These are phyloP conservation scores for Jamesozyma gamospora DNA, from an alignment of 805 yeast genomes.

Conservation along the genomic window DNA sequence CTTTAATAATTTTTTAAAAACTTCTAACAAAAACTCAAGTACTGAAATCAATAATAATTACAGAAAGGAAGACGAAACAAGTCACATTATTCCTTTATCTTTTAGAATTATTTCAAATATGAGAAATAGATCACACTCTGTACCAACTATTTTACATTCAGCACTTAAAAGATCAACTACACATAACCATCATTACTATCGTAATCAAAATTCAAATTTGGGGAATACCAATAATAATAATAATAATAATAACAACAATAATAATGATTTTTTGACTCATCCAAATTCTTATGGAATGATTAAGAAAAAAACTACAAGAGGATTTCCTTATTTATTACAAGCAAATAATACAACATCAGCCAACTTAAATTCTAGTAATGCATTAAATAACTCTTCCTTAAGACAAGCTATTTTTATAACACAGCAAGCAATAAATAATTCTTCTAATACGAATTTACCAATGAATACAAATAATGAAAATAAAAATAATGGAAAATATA, in stretches of 20 bases:
- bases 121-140: slow-evolving; percentile 27
- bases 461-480: not conserved
- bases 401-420: slow-evolving; percentile 5
- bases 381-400: slow-evolving; percentile 4
- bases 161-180: slow-evolving; percentile 20
- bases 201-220: not conserved
- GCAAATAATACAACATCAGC: slow-evolving; percentile 2
- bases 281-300: slow-evolving; percentile 7
- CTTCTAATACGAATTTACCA: not conserved
- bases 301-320: slow-evolving; percentile 7
- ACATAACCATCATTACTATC: slow-evolving; percentile 1
- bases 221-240: slow-evolving; percentile 1
- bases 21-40: not conserved
- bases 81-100: not conserved
- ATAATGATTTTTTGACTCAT: slow-evolving; percentile 2
- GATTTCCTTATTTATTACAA: slow-evolving; percentile 3
- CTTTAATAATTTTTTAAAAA: not conserved
- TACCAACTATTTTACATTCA: slow-evolving; percentile 28
- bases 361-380: not conserved
- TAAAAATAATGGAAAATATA: slow-evolving; percentile 4
- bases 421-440: slow-evolving; percentile 5
- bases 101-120: slow-evolving; percentile 8
- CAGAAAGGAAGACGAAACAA: not conserved
- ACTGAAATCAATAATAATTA: not conserved
- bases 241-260: slow-evolving; percentile 3